Percentiles rank a stretch among this genome's conserved stretches.
Conservation (phyloP, 2,329 filamentous ascomycete species). For the Diaporthe vexans region DNA sequence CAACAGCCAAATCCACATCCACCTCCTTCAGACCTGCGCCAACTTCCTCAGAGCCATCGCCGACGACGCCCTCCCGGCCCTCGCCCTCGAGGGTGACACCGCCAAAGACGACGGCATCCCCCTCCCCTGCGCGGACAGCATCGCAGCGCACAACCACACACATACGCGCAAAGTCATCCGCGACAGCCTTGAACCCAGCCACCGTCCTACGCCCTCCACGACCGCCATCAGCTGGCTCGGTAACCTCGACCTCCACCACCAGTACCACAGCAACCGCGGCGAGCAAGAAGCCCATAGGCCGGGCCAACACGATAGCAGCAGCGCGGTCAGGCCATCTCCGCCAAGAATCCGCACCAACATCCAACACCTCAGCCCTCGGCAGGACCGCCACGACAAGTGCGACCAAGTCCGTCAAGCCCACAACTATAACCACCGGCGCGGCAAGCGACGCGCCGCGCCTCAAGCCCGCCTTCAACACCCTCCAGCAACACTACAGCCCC, state of each 20-base stretch:
- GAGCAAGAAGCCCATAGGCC: slow-evolving; percentile 36
- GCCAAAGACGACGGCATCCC: slow-evolving; percentile 39
- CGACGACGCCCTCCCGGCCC: slow-evolving; percentile 43
- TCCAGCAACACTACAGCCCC: slow-evolving; percentile 78
- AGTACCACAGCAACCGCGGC: slow-evolving; percentile 31
- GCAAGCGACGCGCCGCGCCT: slow-evolving; percentile 51
- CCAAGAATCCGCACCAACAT: slow-evolving; percentile 16
- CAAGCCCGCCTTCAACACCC: slow-evolving; percentile 71
- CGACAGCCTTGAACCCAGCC: slow-evolving; percentile 54
- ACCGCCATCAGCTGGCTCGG: slow-evolving; percentile 47
- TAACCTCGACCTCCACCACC: slow-evolving; percentile 39
- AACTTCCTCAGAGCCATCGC: slow-evolving; percentile 40
- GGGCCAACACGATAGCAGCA: slow-evolving; percentile 39
- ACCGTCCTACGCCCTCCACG: slow-evolving; percentile 57
- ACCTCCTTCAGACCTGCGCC: slow-evolving; percentile 40
- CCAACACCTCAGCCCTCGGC: slow-evolving; percentile 21
- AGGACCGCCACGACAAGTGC: slow-evolving; percentile 40
- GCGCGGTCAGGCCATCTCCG: slow-evolving; percentile 22
- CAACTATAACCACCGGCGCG: slow-evolving; percentile 30
- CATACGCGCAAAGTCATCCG: slow-evolving; percentile 57
- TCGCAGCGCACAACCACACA: slow-evolving; percentile 48
- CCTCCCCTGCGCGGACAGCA: slow-evolving; percentile 29
- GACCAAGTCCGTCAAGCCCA: slow-evolving; percentile 35
- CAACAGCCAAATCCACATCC: slow-evolving; percentile 40
- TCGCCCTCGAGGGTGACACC: slow-evolving; percentile 49